phyloP scores from a whole-genome alignment of 208 protist species.

The Trypanosoma rangeli region DNA sequence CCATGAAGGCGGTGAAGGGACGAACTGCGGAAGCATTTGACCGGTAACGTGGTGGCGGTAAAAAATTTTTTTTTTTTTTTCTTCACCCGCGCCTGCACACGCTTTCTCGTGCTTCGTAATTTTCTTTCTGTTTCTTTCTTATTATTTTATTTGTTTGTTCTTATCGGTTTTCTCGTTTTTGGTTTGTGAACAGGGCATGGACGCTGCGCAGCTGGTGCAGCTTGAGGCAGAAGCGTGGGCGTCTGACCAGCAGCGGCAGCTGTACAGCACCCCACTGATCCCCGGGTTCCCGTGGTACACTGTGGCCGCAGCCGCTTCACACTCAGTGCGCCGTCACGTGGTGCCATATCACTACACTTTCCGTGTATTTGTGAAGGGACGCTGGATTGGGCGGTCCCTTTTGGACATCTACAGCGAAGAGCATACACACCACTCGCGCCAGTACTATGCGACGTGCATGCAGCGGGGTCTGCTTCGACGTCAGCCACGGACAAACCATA shows the following conservation, averaged over 20 bases:
- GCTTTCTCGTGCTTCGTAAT: background rate
- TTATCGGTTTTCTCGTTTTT: constrained; percentile 7
- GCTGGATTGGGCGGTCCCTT: constrained; percentile 89
- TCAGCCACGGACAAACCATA: constrained; percentile 7
- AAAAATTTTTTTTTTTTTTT: background rate
- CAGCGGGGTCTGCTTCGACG: constrained; percentile 58
- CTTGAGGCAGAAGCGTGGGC: constrained; percentile 68
- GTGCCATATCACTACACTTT: constrained; percentile 91
- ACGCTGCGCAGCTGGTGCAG: constrained; percentile 19
- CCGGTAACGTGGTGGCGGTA: background rate
- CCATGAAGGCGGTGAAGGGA: constrained; percentile 36
- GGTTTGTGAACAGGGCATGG: constrained; percentile 4
- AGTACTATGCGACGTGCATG: constrained; percentile 89
- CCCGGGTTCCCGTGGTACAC: constrained; percentile 84
- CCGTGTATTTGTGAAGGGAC: constrained; percentile 89
- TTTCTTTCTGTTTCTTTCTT: background rate
- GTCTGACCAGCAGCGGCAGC: constrained; percentile 22
- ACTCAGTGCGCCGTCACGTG: constrained; percentile 62
- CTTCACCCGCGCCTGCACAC: background rate
- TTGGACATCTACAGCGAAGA: constrained; percentile 90
- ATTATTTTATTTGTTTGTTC: background rate
- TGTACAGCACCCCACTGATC: constrained; percentile 63
- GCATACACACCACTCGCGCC: constrained; percentile 73
- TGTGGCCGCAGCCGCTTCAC: constrained; percentile 13
- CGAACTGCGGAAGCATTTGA: constrained; percentile 6